Base-by-base conservation (phyloP, 176 grass and related monocot genomes). In the Saccharum spontaneum region DNA sequence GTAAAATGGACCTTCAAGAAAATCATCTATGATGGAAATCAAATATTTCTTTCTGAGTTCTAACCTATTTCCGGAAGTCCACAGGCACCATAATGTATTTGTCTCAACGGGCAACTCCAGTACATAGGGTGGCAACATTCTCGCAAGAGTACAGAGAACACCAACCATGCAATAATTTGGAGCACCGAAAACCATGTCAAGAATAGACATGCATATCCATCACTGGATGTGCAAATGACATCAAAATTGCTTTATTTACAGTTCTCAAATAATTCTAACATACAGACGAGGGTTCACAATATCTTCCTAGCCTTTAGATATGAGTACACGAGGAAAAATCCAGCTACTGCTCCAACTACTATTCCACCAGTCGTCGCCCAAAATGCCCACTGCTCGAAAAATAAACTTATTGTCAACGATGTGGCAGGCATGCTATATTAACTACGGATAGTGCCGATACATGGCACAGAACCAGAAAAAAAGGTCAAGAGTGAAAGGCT, bases 351-450 rank as follows among this genome's bases (percentile, higher is more conserved):
- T 31, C 97, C 97, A 66, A 94, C 67, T 79, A 95, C 81, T 84
- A 98, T 98, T 81, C 91, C 97, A 83, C 89, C 89, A 4, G 97
- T 96, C 5, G 97, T 98, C 75, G 71, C 41, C 93, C 93, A 98
- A 89, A 98, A 98, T 63, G 97, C 93, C 80, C 66, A 94, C 97
- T 98, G 89, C 71, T 86, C 69, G 33, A 88, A 84, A 86, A 86
- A 88, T 5, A 90, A 89, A 90, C 15, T 46, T 75, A 44, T 50
- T 20, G 30, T 88, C 55, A 88, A 80, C 15, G 4, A 64, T 0
- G 67, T n/a, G 30, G 50, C 28, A 64, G 7, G 8, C 59, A 83
- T 67, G 36, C 18, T 16, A 23, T 81, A 57, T 82, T 24, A 26
- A 43, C 3, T 50, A 50, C 40, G 38, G 13, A 41, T 41, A 82